Conservation (phyloP, 306 rosid species). For the Rosa multiflora region DNA sequence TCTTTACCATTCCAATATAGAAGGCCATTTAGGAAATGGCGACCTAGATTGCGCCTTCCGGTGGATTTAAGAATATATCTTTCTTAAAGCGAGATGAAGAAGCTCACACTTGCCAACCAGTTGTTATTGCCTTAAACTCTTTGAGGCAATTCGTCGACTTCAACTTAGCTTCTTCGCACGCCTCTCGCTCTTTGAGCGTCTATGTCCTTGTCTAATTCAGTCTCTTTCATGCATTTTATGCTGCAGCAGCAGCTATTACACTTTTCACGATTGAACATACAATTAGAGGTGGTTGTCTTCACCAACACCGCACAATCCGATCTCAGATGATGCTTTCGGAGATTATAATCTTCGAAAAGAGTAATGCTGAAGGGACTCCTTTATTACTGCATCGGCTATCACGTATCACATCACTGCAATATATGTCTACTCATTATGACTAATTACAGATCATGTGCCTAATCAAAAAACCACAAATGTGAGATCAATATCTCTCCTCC, state of each 20-base stretch:
- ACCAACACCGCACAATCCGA: not conserved
- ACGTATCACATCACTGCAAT: not conserved
- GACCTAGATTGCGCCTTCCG: not conserved
- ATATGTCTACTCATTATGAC: not conserved
- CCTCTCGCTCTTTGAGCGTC: not conserved
- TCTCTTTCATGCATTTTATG: not conserved
- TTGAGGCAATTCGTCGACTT: not conserved
- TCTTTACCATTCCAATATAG: not conserved
- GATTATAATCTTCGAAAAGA: not conserved
- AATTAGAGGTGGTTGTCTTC: not conserved
- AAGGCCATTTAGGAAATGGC: not conserved
- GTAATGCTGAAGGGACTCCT: not conserved
- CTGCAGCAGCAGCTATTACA: not conserved
- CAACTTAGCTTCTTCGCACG: not conserved
- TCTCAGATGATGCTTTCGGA: not conserved
- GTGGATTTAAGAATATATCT: not conserved
- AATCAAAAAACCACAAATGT: not conserved
- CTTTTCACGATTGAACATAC: not conserved
- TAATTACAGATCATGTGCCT: not conserved
- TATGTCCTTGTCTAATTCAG: not conserved
- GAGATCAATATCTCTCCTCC: not conserved
- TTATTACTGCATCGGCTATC: not conserved
- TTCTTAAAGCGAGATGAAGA: not conserved
- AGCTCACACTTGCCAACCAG: not conserved
- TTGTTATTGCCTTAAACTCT: not conserved